Conservation (phyloP, 2,329 filamentous ascomycete genomes). For the Acephala macrosclerotiorum region DNA sequence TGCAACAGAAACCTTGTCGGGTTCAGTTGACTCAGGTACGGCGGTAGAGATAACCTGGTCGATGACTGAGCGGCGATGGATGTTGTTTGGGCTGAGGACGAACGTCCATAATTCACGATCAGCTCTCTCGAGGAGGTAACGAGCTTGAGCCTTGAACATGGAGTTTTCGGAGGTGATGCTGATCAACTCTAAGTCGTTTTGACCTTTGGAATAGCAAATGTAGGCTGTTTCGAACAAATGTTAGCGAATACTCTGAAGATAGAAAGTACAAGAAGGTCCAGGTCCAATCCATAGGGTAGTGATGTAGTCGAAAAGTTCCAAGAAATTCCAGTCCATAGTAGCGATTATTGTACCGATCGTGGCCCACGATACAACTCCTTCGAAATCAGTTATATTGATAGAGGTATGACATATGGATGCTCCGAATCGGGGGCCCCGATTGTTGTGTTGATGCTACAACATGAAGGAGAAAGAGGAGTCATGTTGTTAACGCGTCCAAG, state of each 20-base stretch:
- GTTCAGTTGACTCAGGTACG: conserved; percentile 90
- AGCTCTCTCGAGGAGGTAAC: conserved; percentile 90
- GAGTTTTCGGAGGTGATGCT: conserved; percentile 95
- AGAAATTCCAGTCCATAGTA: no score
- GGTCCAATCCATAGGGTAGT: no score
- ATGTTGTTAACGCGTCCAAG: no score
- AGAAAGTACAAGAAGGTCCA: no score
- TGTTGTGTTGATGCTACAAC: no score
- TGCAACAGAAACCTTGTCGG: conserved; percentile 92
- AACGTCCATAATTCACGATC: conserved; percentile 94
- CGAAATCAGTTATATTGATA: no score
- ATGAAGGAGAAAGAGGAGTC: no score
- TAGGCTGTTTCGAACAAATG: conserved; percentile 51
- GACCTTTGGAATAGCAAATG: conserved; percentile 94
- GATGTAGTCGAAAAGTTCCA: no score
- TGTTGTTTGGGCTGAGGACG: conserved; percentile 93
- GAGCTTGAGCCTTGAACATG: conserved; percentile 99
- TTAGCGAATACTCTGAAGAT: conserved; percentile 2
- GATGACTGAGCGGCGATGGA: conserved; percentile 90
- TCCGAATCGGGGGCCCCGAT: no score
- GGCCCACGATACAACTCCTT: no score
- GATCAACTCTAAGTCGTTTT: conserved; percentile 96
- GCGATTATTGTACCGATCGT: no score
- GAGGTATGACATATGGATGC: no score
- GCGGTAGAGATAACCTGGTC: conserved; percentile 97